A percentile compares a stretch with the other conserved stretches of the same genome.
Evolutionary conservation across 208 protist genomes (phyloP).

Genomic region (Acanthamoeba royreba): DNA sequence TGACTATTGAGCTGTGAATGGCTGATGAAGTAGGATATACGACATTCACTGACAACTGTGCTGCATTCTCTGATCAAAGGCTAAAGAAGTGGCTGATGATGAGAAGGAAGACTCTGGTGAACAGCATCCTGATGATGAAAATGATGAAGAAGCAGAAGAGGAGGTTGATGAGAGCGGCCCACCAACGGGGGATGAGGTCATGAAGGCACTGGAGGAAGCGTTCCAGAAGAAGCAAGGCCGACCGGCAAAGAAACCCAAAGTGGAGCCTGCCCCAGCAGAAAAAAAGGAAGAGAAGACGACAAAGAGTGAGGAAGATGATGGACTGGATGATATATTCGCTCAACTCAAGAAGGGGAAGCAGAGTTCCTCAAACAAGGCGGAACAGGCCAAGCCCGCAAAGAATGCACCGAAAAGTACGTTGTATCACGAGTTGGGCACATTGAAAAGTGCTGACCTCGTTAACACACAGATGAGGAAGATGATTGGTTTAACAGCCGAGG

Average conservation of each 20-base stretch:
- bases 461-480: not conserved
- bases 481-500: conserved; percentile 6
- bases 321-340: not conserved
- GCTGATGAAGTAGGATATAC: too few species aligned
- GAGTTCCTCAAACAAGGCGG: not conserved
- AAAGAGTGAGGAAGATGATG: not conserved
- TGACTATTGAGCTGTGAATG: too few species aligned
- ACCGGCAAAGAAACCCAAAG: too few species aligned
- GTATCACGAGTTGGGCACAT: too few species aligned
- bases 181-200: not conserved
- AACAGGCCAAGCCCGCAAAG: not conserved
- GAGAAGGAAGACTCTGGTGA: too few species aligned
- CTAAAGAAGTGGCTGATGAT: not conserved
- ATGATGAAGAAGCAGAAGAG: not conserved
- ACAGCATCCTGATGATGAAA: not conserved
- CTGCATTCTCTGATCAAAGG: too few species aligned
- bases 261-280: too few species aligned
- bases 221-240: not conserved
- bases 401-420: too few species aligned
- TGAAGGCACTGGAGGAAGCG: not conserved
- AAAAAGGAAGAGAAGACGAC: not conserved
- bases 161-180: not conserved
- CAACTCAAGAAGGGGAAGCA: not conserved
- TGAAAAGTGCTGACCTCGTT: too few species aligned
- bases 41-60: too few species aligned